These are phyloP conservation scores for Psilocybe cubensis DNA, from an alignment of 768 basidiomycete species.

Conservation along the genomic window DNA sequence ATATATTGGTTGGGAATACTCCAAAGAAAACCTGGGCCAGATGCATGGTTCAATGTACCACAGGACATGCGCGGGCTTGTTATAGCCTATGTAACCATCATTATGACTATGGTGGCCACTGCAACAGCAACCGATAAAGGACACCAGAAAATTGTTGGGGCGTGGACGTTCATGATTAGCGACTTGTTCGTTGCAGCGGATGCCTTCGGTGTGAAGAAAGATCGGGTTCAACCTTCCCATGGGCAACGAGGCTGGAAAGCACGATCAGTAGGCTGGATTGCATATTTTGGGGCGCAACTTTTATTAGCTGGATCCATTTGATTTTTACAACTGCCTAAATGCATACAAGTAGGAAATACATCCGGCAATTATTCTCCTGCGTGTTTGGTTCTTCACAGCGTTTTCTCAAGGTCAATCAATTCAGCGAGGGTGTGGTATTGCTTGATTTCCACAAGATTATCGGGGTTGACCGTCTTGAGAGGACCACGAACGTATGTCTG, in stretches of 20 bases:
- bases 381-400: background rate
- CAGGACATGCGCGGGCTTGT: slow-evolving; percentile 19
- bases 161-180: slow-evolving; percentile 29
- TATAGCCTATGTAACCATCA: slow-evolving; percentile 20
- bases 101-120: slow-evolving; percentile 26
- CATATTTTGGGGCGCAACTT: slow-evolving; percentile 28
- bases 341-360: background rate
- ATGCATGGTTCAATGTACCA: slow-evolving; percentile 20
- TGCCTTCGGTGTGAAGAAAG: slow-evolving; percentile 20
- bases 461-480: slow-evolving; percentile 42
- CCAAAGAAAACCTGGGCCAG: slow-evolving; percentile 4
- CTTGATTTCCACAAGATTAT: slow-evolving; percentile 40
- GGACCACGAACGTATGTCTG: slow-evolving; percentile 50
- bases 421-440: slow-evolving; percentile 45
- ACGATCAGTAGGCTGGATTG: slow-evolving; percentile 24
- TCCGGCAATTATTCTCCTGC: background rate
- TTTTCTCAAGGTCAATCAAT: slow-evolving; percentile 46
- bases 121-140: slow-evolving; percentile 30
- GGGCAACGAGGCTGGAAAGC: slow-evolving; percentile 23
- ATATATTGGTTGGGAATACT: slow-evolving; percentile 25
- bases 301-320: slow-evolving; percentile 25
- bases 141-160: slow-evolving; percentile 20
- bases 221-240: background rate
- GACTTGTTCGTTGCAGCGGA: slow-evolving; percentile 27
- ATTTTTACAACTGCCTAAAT: no score